These are phyloP conservation scores for Nakaseomyces nivariensis DNA, from an alignment of 1,139 yeast species.

Conservation along the genomic window DNA sequence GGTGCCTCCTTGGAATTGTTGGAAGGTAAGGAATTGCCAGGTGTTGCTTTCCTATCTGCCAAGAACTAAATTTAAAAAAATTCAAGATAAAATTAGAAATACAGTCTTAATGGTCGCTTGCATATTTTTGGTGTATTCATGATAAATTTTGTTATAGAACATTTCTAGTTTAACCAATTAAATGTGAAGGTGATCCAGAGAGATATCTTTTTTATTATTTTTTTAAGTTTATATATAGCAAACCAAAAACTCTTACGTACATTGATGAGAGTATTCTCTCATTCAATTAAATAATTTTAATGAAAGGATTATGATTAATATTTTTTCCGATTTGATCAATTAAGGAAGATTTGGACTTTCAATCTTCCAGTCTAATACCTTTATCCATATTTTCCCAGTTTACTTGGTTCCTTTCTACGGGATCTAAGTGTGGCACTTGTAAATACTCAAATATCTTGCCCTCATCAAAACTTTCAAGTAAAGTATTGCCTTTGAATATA, in stretches of 20 bases:
- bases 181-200: neutral
- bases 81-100: neutral
- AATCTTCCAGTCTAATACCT: neutral
- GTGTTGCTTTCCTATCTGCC: conserved; percentile 82
- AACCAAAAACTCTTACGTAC: conserved; percentile 1
- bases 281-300: neutral
- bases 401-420: conserved; percentile 30
- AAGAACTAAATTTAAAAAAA: conserved; percentile 33
- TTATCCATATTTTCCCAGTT: conserved; percentile 1
- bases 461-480: conserved; percentile 42
- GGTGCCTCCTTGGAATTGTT: conserved; percentile 97
- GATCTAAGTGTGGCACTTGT: conserved; percentile 39
- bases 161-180: neutral
- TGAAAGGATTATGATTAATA: conserved; percentile 2
- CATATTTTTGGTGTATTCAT: neutral
- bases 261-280: neutral
- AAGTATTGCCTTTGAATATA: conserved; percentile 29
- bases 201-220: neutral
- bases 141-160: neutral
- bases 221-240: neutral
- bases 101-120: neutral
- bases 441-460: conserved; percentile 38
- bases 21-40: conserved; percentile 96
- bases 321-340: neutral
- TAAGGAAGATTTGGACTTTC: neutral